Conservation (phyloP, 768 basidiomycete species). For the Amanita subjunquillea region DNA sequence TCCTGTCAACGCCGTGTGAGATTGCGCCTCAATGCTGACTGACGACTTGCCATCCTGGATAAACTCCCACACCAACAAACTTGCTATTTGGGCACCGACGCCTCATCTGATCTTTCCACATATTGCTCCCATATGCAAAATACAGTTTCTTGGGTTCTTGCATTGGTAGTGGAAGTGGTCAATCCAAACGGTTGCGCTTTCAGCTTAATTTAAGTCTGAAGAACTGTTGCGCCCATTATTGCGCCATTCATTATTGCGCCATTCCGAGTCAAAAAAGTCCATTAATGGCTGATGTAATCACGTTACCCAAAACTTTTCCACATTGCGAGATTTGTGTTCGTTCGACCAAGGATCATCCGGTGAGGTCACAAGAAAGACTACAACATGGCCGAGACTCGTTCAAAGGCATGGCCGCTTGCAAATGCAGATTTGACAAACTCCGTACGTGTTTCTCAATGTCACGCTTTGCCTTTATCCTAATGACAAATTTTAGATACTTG, state of each 20-base stretch:
- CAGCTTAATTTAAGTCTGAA: no score
- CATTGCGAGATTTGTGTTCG: neutral
- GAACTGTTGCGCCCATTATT: no score
- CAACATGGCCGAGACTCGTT: conserved; percentile 56
- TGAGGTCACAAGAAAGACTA: conserved; percentile 53
- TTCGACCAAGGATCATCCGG: conserved; percentile 82
- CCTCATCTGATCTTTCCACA: conserved; percentile 40
- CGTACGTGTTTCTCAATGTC: conserved; percentile 30
- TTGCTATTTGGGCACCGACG: conserved; percentile 33
- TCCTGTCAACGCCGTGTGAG: conserved; percentile 19
- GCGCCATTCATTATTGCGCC: no score
- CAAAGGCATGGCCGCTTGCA: conserved; percentile 87
- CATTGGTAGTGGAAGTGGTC: neutral
- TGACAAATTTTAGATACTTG: conserved; percentile 60
- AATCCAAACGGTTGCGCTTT: no score
- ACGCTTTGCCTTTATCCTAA: neutral
- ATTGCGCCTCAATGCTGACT: neutral
- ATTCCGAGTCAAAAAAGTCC: no score
- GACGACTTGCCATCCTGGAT: conserved; percentile 28
- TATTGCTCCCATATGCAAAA: conserved; percentile 42
- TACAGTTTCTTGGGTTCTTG: conserved; percentile 19
- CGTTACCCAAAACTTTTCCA: no score
- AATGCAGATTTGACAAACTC: conserved; percentile 83
- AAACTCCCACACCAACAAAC: conserved; percentile 27
- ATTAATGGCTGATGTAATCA: no score